Conservation (phyloP, 78 protist genomes). For the Cavenderia fasciculata region DNA sequence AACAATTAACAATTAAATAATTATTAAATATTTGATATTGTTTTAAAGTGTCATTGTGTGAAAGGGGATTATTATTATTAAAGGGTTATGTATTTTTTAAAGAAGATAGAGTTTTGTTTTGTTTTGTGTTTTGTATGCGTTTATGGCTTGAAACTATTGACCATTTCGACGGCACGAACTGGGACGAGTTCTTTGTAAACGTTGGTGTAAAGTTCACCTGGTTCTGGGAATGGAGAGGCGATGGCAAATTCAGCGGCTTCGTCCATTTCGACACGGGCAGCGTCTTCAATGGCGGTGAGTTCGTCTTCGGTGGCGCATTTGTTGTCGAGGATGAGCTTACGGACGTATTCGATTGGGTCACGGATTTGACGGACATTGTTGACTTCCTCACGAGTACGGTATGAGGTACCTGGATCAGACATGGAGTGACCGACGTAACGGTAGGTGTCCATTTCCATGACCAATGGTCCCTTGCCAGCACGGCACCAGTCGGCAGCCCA, state of each 20-base stretch:
- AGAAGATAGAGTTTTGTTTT: not conserved
- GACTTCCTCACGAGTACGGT: slow-evolving; percentile 93
- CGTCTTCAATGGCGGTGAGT: slow-evolving; percentile 75
- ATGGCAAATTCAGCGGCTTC: slow-evolving; percentile 86
- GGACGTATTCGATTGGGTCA: slow-evolving; percentile 86
- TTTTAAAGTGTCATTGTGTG: too few species aligned
- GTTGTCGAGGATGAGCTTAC: slow-evolving; percentile 40
- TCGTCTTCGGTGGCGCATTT: slow-evolving; percentile 87
- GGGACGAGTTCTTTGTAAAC: slow-evolving; percentile 72
- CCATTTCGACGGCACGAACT: slow-evolving; percentile 58
- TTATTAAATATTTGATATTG: too few species aligned
- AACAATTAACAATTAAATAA: too few species aligned
- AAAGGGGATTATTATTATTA: too few species aligned
- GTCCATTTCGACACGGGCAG: slow-evolving; percentile 72
- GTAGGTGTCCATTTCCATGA: slow-evolving; percentile 94
- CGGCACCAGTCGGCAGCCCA: slow-evolving; percentile 82
- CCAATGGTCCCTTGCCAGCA: slow-evolving; percentile 88
- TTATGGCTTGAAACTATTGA: slow-evolving; percentile 32
- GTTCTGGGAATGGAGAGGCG: slow-evolving; percentile 65
- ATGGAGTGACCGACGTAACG: slow-evolving; percentile 98
- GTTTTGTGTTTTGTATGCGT: not conserved
- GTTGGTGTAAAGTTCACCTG: slow-evolving; percentile 70
- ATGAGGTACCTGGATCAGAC: slow-evolving; percentile 98
- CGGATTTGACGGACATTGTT: slow-evolving; percentile 66
- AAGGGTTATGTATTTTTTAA: too few species aligned